These are phyloP conservation scores for Candida tammaniensis DNA, from an alignment of 805 yeast species.

Conservation along the genomic window DNA sequence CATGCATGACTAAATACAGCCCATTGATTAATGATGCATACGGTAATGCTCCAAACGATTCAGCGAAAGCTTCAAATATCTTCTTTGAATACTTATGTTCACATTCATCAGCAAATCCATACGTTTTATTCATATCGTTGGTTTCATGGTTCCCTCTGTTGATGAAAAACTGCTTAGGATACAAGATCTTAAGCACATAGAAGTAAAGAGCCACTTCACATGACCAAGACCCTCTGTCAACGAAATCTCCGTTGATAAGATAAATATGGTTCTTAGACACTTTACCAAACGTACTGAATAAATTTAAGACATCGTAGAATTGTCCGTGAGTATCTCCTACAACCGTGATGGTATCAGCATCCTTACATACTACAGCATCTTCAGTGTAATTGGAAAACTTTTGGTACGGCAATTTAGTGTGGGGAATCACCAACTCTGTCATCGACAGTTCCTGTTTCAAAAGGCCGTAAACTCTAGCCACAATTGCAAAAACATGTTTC, in stretches of 20 bases:
- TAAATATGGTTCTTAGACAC: conserved; percentile 68
- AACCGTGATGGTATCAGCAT: conserved; percentile 61
- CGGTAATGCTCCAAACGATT: conserved; percentile 83
- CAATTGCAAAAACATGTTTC: conserved; percentile 77
- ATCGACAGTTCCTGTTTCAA: conserved; percentile 67
- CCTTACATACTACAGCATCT: conserved; percentile 24
- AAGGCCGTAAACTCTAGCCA: conserved; percentile 65
- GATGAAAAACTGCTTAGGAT: conserved; percentile 66
- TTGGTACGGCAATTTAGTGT: conserved; percentile 19
- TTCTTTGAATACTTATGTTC: conserved; percentile 82
- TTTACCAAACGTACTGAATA: conserved; percentile 72
- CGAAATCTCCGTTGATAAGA: conserved; percentile 95
- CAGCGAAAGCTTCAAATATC: conserved; percentile 77
- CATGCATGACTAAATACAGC: conserved; percentile 88
- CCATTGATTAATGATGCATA: conserved; percentile 77
- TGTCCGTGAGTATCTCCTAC: conserved; percentile 99
- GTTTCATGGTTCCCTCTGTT: conserved; percentile 98
- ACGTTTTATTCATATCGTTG: conserved; percentile 92
- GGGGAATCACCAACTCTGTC: conserved; percentile 60
- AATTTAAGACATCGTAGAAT: conserved; percentile 81
- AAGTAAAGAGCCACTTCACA: conserved; percentile 88
- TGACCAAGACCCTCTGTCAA: conserved; percentile 98
- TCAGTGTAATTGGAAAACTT: conserved; percentile 2
- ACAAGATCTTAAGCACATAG: conserved; percentile 72
- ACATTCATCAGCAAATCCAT: conserved; percentile 96